These are phyloP conservation scores for Pyrus pyrifolia DNA, from an alignment of 306 rosid species.

Conservation along the genomic window DNA sequence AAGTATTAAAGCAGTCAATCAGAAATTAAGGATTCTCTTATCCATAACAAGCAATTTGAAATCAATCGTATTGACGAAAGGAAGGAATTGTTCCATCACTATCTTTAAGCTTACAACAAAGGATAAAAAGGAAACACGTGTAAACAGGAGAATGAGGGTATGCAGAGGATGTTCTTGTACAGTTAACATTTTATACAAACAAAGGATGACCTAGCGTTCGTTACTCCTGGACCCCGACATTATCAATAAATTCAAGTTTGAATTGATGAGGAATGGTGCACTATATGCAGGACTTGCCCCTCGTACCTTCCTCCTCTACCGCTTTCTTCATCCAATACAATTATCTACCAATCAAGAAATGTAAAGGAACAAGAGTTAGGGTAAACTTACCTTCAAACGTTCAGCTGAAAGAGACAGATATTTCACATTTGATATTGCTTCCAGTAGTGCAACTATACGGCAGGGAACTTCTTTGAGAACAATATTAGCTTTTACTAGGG, in stretches of 20 bases:
- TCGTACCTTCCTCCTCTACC: too few species aligned
- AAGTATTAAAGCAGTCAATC: not conserved
- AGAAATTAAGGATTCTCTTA: not conserved
- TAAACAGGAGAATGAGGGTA: not conserved
- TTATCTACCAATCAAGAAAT: not conserved
- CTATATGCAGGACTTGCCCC: too few species aligned
- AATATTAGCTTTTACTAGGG: not conserved
- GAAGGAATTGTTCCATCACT: too few species aligned
- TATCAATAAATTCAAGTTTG: too few species aligned
- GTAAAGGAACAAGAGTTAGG: not conserved
- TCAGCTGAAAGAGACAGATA: not conserved
- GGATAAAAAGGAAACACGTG: not conserved
- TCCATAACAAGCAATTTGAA: not conserved
- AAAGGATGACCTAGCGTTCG: too few species aligned
- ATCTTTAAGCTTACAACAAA: not conserved
- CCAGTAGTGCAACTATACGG: not conserved
- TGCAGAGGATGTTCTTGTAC: too few species aligned
- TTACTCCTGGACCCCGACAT: too few species aligned
- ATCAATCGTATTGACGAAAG: not conserved
- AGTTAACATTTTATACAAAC: too few species aligned
- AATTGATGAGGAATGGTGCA: too few species aligned
- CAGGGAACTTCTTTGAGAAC: not conserved
- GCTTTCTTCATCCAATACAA: not conserved
- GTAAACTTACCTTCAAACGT: not conserved
- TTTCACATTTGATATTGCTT: not conserved